These are phyloP conservation scores for Akanthomyces dipterigenus DNA, from an alignment of 2,329 filamentous ascomycete species.

Conservation along the genomic window DNA sequence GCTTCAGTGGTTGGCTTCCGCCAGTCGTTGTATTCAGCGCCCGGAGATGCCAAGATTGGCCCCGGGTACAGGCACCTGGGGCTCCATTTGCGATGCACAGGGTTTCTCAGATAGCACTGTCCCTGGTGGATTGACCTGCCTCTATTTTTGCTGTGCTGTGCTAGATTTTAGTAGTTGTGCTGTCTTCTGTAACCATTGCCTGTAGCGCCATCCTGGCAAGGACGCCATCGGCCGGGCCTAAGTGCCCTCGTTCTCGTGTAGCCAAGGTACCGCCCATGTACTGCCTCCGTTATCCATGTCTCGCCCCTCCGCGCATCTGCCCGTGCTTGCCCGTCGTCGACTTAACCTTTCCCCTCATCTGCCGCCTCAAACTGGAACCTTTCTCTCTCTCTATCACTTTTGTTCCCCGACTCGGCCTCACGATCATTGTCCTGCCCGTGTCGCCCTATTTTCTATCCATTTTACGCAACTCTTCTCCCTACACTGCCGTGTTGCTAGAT, in stretches of 20 bases:
- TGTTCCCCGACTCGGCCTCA: neutral
- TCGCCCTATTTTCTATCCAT: neutral
- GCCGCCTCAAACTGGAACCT: neutral
- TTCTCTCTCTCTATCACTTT: neutral
- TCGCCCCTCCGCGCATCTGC: neutral
- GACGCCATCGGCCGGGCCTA: neutral
- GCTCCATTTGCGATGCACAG: neutral
- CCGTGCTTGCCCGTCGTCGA: neutral
- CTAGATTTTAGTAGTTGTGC: too few relatives aligned
- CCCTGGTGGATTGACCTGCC: neutral
- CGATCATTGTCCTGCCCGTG: neutral
- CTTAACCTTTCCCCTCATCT: slow-evolving; percentile 10
- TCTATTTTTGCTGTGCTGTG: neutral
- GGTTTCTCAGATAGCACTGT: neutral
- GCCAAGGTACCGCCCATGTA: neutral
- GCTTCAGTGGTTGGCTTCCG: neutral
- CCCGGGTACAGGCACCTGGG: neutral
- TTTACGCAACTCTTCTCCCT: neutral
- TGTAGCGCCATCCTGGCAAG: neutral
- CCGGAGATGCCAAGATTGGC: neutral
- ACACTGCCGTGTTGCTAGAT: slow-evolving; percentile 2
- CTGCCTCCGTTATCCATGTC: neutral
- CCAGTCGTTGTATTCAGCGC: too few relatives aligned
- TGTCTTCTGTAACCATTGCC: neutral
- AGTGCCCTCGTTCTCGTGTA: too few relatives aligned